These are phyloP conservation scores for Daldinia childiae DNA, from an alignment of 495 filamentous ascomycete genomes.

Conservation along the genomic window DNA sequence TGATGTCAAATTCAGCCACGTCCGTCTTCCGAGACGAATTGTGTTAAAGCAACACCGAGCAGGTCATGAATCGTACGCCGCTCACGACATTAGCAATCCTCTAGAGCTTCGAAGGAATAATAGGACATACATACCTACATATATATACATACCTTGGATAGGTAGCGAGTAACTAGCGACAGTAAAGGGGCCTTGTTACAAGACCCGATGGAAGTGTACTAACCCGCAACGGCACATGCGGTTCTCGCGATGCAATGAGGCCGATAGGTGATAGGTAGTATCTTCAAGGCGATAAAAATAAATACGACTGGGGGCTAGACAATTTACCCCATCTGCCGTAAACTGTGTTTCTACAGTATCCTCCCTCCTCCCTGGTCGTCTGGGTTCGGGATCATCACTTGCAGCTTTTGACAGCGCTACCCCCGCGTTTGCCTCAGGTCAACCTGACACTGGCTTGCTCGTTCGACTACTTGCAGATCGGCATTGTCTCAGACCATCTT, in stretches of 20 bases:
- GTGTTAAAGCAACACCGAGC: slow-evolving; percentile 9
- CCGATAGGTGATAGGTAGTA: slow-evolving; percentile 13
- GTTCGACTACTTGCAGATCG: slow-evolving; percentile 24
- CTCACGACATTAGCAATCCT: slow-evolving; percentile 12
- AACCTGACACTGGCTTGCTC: slow-evolving; percentile 26
- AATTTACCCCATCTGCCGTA: slow-evolving; percentile 33
- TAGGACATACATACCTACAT: not conserved
- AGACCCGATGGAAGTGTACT: slow-evolving; percentile 3
- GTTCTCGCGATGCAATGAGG: slow-evolving; percentile 16
- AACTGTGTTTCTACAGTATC: slow-evolving; percentile 24
- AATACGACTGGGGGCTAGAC: slow-evolving; percentile 19
- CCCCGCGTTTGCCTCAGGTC: slow-evolving; percentile 37
- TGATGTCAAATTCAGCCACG: slow-evolving; percentile 28
- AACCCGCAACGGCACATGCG: slow-evolving; percentile 8
- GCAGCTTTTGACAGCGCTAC: slow-evolving; percentile 43
- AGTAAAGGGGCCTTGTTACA: slow-evolving; percentile 9
- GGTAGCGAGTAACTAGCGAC: slow-evolving; percentile 1
- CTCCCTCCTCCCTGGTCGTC: slow-evolving; percentile 29
- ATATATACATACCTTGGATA: slow-evolving; percentile 1
- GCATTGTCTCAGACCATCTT: slow-evolving; percentile 30
- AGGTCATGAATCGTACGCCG: slow-evolving; percentile 17
- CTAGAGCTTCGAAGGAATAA: slow-evolving; percentile 13
- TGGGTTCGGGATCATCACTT: slow-evolving; percentile 43
- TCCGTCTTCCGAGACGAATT: slow-evolving; percentile 22
- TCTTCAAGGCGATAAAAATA: slow-evolving; percentile 36